Base-by-base conservation (phyloP, 179 eudicot genomes). In the Beta lomatogona region DNA sequence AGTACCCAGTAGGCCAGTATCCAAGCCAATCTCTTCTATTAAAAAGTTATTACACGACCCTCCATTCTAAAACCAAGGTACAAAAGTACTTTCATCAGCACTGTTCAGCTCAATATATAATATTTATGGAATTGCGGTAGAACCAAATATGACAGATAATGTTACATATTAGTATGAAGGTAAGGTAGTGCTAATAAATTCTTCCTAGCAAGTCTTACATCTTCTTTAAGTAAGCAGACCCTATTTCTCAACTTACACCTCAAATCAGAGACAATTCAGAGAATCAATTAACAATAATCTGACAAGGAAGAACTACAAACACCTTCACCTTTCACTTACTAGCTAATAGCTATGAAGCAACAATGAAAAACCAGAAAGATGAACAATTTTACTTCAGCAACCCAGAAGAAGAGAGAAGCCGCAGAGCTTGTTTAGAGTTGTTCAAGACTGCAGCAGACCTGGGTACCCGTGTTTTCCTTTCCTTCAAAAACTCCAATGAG, bases 381-480 rank as follows among this genome's bases (percentile, higher is more conserved):
- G 6, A 9, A 21, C 44, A 50, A 4, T 19, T 19, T 76, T 81
- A 89, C 85, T 89, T 91, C 70, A 93, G 79, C 84, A 92, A 82
- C 75, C 97, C 93, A 64, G 92, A 91, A 10, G 86, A 79, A 79
- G 97, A 91, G 58, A 95, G 85, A 71, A 94, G 83, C 57, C 99
- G 92, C 76, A 94, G 77, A 13, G 99, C 99, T 89, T 94, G 92
- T 69, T 83, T 91, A 59, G 97, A 91, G 79, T 95, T 95, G 83
- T 86, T 90, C 86, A 95, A 80, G 71, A 92, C 95, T 25, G 98
- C 92, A 59, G 92, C 80, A 28, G 99, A 95, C 76, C 98, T 89
- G 12, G 91, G 22, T 5, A 92, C 89, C 77, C 84, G 93, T 88
- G 83, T 84, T 84, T 90, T 91, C 87, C 92, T 83, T 80, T 90